Evolutionary conservation across 2,329 filamentous ascomycete genomes (phyloP).

Genomic region (Apiospora kogelbergensis): DNA sequence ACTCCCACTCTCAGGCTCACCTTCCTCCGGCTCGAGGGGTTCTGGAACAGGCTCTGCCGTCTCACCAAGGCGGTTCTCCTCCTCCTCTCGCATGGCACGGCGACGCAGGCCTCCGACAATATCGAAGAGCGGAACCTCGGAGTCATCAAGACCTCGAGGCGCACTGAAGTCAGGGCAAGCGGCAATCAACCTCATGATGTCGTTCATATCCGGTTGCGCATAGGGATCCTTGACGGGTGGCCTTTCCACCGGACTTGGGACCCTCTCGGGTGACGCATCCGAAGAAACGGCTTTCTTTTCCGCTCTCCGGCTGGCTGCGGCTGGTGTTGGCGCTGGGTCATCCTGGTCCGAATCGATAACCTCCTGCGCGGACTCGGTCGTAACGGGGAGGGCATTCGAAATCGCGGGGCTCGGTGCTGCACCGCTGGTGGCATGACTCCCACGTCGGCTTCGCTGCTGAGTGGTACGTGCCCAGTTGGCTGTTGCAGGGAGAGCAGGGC

Average conservation of each 20-base stretch:
- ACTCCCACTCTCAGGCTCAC: conserved; percentile 77
- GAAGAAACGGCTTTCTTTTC: conserved; percentile 27
- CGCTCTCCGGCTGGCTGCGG: conserved; percentile 26
- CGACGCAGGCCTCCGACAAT: conserved; percentile 78
- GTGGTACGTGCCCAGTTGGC: conserved; percentile 86
- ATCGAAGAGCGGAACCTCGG: conserved; percentile 79
- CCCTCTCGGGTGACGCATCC: not conserved
- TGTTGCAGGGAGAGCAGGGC: conserved; percentile 87
- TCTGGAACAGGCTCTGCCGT: conserved; percentile 48
- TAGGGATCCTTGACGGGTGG: conserved; percentile 12
- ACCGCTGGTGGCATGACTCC: conserved; percentile 78
- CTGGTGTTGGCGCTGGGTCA: conserved; percentile 29
- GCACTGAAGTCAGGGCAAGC: conserved; percentile 29
- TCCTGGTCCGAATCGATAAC: conserved; percentile 36
- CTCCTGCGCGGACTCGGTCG: conserved; percentile 50
- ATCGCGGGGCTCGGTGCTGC: conserved; percentile 80
- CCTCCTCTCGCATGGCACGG: conserved; percentile 73
- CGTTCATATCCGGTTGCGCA: conserved; percentile 21
- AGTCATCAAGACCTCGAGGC: conserved; percentile 21
- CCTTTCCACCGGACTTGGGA: not conserved
- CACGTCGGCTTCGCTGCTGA: conserved; percentile 65
- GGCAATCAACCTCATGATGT: conserved; percentile 25
- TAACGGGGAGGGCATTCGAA: conserved; percentile 57
- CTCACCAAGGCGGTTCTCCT: conserved; percentile 52
- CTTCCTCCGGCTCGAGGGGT: conserved; percentile 56